Conservation (phyloP, 306 rosid genomes). For the Clitoria ternatea region DNA sequence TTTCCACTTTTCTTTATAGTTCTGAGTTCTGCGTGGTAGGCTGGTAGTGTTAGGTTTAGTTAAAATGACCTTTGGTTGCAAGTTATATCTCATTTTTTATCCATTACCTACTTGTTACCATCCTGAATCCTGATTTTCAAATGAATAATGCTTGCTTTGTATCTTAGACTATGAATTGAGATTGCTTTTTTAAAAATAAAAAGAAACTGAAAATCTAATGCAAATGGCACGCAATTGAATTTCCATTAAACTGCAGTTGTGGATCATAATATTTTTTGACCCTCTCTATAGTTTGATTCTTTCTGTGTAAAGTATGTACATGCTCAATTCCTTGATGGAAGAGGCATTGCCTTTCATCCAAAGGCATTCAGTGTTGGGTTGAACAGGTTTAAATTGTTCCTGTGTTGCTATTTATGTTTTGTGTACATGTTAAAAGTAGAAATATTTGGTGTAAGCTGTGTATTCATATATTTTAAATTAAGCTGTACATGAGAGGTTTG, state of each 20-base stretch:
- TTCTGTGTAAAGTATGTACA: too few relatives aligned
- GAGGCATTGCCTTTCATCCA: not conserved
- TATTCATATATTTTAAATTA: not conserved
- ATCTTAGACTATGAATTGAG: not conserved
- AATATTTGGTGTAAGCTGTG: not conserved
- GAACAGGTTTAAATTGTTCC: not conserved
- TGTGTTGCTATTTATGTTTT: not conserved
- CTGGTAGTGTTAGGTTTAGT: not conserved
- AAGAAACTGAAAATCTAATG: not conserved
- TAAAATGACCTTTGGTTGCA: not conserved
- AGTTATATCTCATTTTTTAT: constrained; percentile 1
- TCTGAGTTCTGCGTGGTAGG: not conserved
- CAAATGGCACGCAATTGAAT: not conserved
- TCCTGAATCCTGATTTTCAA: not conserved
- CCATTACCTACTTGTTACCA: not conserved
- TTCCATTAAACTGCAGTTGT: not conserved
- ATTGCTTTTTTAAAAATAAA: not conserved
- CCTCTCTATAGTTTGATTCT: too few relatives aligned
- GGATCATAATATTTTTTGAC: not conserved
- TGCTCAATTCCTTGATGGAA: not conserved
- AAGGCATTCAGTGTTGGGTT: not conserved
- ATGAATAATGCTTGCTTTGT: not conserved
- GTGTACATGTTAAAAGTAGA: not conserved
- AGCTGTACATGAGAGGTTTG: not conserved
- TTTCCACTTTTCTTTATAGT: not conserved